Evolutionary conservation across 495 filamentous ascomycete species (phyloP).

Genomic region (Penicillium paxilli): DNA sequence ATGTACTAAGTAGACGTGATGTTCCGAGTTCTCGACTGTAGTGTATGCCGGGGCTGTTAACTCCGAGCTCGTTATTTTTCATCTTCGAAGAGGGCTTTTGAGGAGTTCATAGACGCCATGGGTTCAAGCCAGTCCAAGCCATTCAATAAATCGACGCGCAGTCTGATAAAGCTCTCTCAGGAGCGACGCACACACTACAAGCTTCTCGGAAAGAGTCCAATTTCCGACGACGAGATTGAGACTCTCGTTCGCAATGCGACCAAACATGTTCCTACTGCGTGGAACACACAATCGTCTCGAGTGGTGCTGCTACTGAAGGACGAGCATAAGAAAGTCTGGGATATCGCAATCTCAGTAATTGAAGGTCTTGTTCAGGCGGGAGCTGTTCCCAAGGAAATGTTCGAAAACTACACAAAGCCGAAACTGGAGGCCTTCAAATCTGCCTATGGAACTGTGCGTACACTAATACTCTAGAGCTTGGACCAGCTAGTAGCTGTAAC

Average conservation of each 20-base stretch:
- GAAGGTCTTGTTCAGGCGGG: conserved; percentile 31
- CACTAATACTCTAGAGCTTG: neutral
- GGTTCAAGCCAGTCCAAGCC: neutral
- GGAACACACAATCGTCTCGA: conserved; percentile 53
- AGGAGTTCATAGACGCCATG: neutral
- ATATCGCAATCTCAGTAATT: conserved; percentile 39
- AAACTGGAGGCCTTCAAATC: conserved; percentile 39
- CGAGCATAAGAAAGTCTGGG: conserved; percentile 50
- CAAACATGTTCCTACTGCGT: conserved; percentile 41
- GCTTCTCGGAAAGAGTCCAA: neutral
- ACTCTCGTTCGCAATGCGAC: neutral
- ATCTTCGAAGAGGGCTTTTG: too few species aligned
- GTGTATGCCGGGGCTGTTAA: too few species aligned
- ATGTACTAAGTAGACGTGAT: neutral
- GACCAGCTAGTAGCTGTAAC: too few species aligned
- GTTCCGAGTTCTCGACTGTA: neutral
- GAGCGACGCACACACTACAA: neutral
- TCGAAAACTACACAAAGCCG: conserved; percentile 38
- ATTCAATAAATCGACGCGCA: neutral
- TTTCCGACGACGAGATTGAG: neutral
- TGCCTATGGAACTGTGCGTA: conserved; percentile 47
- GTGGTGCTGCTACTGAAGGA: conserved; percentile 41
- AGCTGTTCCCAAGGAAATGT: conserved; percentile 35
- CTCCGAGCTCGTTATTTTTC: too few species aligned
- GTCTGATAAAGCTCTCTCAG: neutral